These are phyloP conservation scores for Geranomyces variabilis DNA, from an alignment of 192 early-diverging fungal species.

Conservation along the genomic window DNA sequence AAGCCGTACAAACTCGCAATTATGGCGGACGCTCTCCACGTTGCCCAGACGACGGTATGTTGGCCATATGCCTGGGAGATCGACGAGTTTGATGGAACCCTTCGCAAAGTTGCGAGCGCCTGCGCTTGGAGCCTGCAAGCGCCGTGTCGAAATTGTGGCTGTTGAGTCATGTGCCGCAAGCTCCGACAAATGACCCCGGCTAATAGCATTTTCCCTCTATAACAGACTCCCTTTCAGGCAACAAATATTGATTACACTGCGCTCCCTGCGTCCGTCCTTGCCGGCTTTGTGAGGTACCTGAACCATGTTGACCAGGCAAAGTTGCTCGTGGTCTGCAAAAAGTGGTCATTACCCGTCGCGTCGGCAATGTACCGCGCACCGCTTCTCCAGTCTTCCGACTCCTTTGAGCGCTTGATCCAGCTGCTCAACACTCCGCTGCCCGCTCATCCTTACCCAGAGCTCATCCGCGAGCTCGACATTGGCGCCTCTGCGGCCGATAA, in stretches of 20 bases:
- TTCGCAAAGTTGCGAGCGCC: no score
- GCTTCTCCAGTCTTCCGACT: slow-evolving; percentile 44
- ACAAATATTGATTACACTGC: background rate
- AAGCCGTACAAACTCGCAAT: no score
- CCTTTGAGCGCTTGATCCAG: slow-evolving; percentile 48
- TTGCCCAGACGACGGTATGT: no score
- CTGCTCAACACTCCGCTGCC: slow-evolving; percentile 41
- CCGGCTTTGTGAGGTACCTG: slow-evolving; percentile 15
- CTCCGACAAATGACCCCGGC: background rate
- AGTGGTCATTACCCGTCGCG: slow-evolving; percentile 41
- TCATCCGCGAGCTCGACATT: slow-evolving; percentile 55
- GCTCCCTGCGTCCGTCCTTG: slow-evolving; percentile 5
- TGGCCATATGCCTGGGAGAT: no score
- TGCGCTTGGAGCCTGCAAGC: no score
- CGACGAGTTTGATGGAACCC: no score
- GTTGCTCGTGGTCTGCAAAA: slow-evolving; percentile 39
- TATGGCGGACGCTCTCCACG: no score
- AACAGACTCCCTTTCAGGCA: background rate
- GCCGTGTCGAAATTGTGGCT: no score
- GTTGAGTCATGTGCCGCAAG: background rate
- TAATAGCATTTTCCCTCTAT: no score
- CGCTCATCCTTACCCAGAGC: slow-evolving; percentile 40
- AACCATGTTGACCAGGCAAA: slow-evolving; percentile 34
- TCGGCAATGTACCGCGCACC: slow-evolving; percentile 50
- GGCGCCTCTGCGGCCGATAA: slow-evolving; percentile 55